Conservation (phyloP, 805 yeast species). For the Myxozyma neotropica region DNA sequence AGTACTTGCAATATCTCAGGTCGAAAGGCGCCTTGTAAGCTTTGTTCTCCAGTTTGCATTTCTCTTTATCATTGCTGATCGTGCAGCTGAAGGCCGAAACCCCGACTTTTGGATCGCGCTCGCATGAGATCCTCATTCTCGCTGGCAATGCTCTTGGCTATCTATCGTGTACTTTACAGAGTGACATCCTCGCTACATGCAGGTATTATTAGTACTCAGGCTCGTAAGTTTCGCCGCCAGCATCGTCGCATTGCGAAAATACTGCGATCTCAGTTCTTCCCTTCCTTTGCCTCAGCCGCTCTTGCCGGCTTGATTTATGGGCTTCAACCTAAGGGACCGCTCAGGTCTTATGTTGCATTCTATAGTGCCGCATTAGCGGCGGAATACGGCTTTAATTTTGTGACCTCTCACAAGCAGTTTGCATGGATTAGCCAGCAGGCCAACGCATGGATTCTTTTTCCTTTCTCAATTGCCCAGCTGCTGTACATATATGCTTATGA, state of each 20-base stretch:
- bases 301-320: conserved; percentile 37
- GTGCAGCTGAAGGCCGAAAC: background rate
- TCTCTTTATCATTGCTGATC: background rate
- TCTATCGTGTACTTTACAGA: conserved; percentile 17
- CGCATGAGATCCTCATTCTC: conserved; percentile 6
- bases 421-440: conserved; percentile 43
- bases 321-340: conserved; percentile 38
- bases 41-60: background rate
- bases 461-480: conserved; percentile 46
- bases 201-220: conserved; percentile 13
- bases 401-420: conserved; percentile 43
- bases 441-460: conserved; percentile 48
- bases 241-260: conserved; percentile 18
- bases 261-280: conserved; percentile 24
- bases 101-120: conserved; percentile 5
- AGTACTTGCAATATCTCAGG: background rate
- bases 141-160: conserved; percentile 4
- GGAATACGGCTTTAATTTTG: conserved; percentile 43
- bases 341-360: conserved; percentile 40
- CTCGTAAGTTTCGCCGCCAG: conserved; percentile 26
- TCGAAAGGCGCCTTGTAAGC: background rate
- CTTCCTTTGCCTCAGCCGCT: conserved; percentile 34
- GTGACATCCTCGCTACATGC: conserved; percentile 14
- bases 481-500: conserved; percentile 43
- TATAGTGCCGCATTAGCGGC: conserved; percentile 42